Conservation (phyloP, 176 grass and related monocot genomes). For the Avena insularis region DNA sequence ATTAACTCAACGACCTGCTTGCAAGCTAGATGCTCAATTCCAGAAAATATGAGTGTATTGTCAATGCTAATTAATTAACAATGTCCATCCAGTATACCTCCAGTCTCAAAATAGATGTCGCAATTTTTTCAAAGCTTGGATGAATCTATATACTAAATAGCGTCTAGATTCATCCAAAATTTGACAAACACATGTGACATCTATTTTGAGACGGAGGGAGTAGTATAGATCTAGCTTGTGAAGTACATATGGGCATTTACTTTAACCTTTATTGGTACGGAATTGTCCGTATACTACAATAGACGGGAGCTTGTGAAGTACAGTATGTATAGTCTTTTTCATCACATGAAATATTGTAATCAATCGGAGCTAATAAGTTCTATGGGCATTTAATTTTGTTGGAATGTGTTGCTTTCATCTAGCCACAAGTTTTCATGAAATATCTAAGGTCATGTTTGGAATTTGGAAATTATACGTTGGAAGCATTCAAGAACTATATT, state of each 20-base stretch:
- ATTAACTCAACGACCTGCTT: not conserved
- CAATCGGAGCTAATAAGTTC: not conserved
- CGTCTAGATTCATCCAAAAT: too few relatives aligned
- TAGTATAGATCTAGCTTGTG: too few relatives aligned
- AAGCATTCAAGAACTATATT: not conserved
- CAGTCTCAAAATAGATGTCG: too few relatives aligned
- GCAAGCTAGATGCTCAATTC: not conserved
- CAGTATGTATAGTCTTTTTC: not conserved
- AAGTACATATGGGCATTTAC: not conserved
- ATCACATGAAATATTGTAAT: conserved; percentile 32
- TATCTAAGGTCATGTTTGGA: not conserved
- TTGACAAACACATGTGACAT: too few relatives aligned
- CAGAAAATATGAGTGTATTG: not conserved
- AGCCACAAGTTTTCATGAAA: not conserved
- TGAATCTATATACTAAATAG: too few relatives aligned
- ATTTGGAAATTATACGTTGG: not conserved
- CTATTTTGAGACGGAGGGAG: too few relatives aligned
- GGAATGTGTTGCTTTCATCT: conserved; percentile 17
- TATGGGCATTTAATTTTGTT: conserved; percentile 12
- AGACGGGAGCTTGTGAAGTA: not conserved
- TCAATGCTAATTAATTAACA: not conserved
- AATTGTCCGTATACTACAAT: not conserved
- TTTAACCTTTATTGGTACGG: not conserved
- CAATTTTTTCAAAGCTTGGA: too few relatives aligned
- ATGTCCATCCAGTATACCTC: too few relatives aligned